Percentiles rank a stretch among this genome's conserved stretches.
phyloP scores from a whole-genome alignment of 305 asterid species.

The Plantago rigida region DNA sequence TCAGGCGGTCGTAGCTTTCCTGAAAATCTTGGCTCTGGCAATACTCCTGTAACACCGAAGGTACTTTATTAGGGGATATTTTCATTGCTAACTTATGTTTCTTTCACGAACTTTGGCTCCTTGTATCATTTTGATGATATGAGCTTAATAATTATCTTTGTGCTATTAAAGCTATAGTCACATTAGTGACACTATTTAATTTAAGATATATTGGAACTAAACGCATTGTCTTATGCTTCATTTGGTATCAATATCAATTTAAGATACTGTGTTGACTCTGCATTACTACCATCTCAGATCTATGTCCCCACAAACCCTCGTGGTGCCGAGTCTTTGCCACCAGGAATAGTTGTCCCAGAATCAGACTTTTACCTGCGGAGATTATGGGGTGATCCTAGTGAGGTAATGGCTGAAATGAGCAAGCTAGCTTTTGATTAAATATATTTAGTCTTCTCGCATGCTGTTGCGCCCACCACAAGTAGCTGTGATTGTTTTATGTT shows the following conservation, averaged over 20 bases:
- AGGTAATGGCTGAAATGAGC: conserved; percentile 37
- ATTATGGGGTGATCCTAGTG: conserved; percentile 87
- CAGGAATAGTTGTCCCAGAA: conserved; percentile 80
- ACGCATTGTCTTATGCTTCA: conserved; percentile 14
- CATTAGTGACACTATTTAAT: background rate
- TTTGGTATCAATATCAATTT: conserved; percentile 13
- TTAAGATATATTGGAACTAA: conserved; percentile 6
- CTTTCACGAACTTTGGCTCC: no score
- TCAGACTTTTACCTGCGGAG: conserved; percentile 67
- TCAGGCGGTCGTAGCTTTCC: conserved; percentile 53
- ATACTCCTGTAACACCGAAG: conserved; percentile 59
- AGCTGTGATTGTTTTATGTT: no score
- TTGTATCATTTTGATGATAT: no score
- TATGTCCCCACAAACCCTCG: conserved; percentile 75
- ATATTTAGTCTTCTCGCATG: no score
- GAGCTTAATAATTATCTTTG: no score
- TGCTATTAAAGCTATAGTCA: background rate
- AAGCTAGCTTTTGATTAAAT: background rate
- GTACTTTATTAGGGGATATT: conserved; percentile 30
- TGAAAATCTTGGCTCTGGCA: conserved; percentile 69
- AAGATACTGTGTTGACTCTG: conserved; percentile 4
- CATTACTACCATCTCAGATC: conserved; percentile 38
- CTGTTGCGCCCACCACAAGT: no score
- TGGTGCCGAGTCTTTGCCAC: conserved; percentile 80
- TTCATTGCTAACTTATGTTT: background rate